These are phyloP conservation scores for Phytophthora niederhauseri DNA, from an alignment of 352 stramenopile genomes.

Conservation along the genomic window DNA sequence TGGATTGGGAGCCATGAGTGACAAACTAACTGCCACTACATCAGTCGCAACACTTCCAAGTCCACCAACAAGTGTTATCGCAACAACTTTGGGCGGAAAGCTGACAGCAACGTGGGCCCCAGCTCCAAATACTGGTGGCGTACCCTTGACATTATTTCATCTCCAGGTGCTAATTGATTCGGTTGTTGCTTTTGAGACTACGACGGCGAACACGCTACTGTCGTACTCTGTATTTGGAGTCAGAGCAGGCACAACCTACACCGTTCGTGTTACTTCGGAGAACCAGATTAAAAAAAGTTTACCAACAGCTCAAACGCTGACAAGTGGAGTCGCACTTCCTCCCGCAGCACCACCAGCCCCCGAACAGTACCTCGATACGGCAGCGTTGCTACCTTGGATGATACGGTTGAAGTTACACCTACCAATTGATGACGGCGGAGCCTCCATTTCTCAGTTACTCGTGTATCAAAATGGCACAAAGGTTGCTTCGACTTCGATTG, in stretches of 20 bases:
- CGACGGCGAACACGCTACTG: slow-evolving; percentile 8
- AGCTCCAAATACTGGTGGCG: slow-evolving; percentile 44
- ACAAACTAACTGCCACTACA: slow-evolving; percentile 35
- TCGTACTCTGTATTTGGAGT: slow-evolving; percentile 33
- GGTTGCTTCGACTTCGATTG: slow-evolving; percentile 21
- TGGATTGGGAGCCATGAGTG: slow-evolving; percentile 37
- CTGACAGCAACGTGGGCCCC: slow-evolving; percentile 39
- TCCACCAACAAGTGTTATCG: slow-evolving; percentile 13
- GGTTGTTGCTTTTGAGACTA: not conserved
- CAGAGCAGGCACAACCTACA: slow-evolving; percentile 37
- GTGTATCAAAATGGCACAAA: slow-evolving; percentile 55
- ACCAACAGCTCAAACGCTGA: slow-evolving; percentile 8
- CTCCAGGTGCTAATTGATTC: slow-evolving; percentile 20
- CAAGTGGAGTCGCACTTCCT: slow-evolving; percentile 33
- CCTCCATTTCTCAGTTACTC: slow-evolving; percentile 35
- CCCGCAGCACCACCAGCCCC: slow-evolving; percentile 37
- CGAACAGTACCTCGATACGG: slow-evolving; percentile 19
- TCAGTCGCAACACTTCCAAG: slow-evolving; percentile 31
- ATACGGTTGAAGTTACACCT: slow-evolving; percentile 42
- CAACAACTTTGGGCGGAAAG: slow-evolving; percentile 33
- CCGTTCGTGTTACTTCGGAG: slow-evolving; percentile 25
- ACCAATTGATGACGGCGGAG: slow-evolving; percentile 48
- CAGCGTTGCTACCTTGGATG: slow-evolving; percentile 30
- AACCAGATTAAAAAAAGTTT: slow-evolving; percentile 38
- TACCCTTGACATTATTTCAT: slow-evolving; percentile 34